Evolutionary conservation across 2,329 filamentous ascomycete species (phyloP), one percentile per base, ranked within the genome.

Genomic region (Ambrosiella xylebori): DNA sequence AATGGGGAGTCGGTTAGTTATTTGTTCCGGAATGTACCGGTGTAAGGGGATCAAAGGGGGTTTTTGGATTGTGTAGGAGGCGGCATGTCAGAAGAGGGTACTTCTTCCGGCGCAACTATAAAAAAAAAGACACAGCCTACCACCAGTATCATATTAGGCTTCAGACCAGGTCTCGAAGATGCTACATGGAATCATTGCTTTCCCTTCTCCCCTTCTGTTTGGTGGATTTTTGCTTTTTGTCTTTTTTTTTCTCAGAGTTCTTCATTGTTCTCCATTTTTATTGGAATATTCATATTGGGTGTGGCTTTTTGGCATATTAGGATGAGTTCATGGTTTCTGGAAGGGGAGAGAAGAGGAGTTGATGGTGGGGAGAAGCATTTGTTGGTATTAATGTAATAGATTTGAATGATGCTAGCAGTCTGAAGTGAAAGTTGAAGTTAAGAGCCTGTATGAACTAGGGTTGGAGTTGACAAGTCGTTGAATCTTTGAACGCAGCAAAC

Each of bases 1-100:
- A 85, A 85, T 65, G 83, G 79, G 61, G 75, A 77, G 65, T 75
- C 74, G 61, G 82, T 85, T 19, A 83, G 79, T 27, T 85, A 84
- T 66, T 70, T 85, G 56, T 85, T 85, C 70, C 82, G 77, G 61
- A 81, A 85, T 66, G 81, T 80, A 49, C 81, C 81, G 1, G 73
- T 76, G 13, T 76, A 66, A 64, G 56, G 54, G 1, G 17, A 27
- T 8, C 35, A n/a, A 38, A 12, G 51, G 5, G 13, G 50, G 17
- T 52, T 17, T 13, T 47, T 13, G 35, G 7, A 15, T 53, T 15
- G 36, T 15, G 7, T 53, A 9, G 35, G 51, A 53, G 19, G 9
- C 6, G 12, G 35, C 2, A 41, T 55, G 17, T 56, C 44, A 9
- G n/a, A 27, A 2, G 27, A 5, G 3, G 4, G 27, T 27, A 27